phyloP scores from a whole-genome alignment of 2,329 filamentous ascomycete species.

The Gremmenia infestans region DNA sequence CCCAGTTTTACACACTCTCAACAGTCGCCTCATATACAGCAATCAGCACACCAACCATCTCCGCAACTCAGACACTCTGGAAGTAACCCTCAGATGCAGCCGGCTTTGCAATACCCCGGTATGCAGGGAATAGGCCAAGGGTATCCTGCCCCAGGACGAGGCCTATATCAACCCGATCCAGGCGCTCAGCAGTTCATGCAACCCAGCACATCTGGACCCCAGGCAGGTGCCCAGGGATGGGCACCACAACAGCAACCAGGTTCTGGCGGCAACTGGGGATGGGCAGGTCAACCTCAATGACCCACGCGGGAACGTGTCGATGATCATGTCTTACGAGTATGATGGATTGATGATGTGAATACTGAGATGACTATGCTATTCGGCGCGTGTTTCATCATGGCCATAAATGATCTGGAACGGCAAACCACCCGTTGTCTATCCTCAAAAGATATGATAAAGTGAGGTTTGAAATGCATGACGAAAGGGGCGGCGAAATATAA shows the following conservation, averaged over 20 bases:
- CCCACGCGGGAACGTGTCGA: background rate
- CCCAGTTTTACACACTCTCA: constrained; percentile 46
- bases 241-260: constrained; percentile 27
- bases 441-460: background rate
- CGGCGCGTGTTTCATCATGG: constrained; percentile 14
- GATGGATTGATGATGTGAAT: constrained; percentile 19
- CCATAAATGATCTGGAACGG: background rate
- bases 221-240: constrained; percentile 30
- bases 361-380: constrained; percentile 12
- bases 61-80: constrained; percentile 56
- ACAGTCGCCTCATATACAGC: constrained; percentile 33
- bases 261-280: constrained; percentile 27
- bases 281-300: constrained; percentile 28
- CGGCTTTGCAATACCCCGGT: constrained; percentile 56
- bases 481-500: background rate
- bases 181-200: constrained; percentile 65
- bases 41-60: constrained; percentile 51
- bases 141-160: constrained; percentile 50
- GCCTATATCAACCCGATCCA: constrained; percentile 58
- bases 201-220: constrained; percentile 41
- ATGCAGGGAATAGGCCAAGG: constrained; percentile 58
- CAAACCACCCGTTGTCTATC: background rate
- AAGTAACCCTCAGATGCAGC: constrained; percentile 51
- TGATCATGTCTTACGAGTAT: constrained; percentile 18
- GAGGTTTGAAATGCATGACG: background rate